phyloP scores from a whole-genome alignment of 1,139 yeast genomes.

The Suhomyces chickasaworum region DNA sequence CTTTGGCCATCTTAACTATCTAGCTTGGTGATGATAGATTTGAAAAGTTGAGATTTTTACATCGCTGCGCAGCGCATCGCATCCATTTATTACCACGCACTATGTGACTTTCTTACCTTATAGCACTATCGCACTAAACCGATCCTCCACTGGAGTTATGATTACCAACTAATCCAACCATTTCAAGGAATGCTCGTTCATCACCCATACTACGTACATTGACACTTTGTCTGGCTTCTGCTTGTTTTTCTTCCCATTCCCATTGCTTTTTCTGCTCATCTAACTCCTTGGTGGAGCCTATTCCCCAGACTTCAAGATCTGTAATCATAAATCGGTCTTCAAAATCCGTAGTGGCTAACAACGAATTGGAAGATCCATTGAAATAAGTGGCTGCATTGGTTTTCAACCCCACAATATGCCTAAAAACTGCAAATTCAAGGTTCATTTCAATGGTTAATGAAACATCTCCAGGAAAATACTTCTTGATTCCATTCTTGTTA shows the following conservation, averaged over 20 bases:
- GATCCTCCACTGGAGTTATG: constrained; percentile 66
- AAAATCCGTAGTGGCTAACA: constrained; percentile 38
- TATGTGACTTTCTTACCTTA: too few relatives aligned
- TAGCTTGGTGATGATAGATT: not conserved
- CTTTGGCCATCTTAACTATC: constrained; percentile 21
- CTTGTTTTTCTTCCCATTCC: constrained; percentile 93
- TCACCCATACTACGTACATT: constrained; percentile 70
- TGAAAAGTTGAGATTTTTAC: constrained; percentile 10
- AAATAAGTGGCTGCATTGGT: constrained; percentile 31
- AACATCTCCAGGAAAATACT: constrained; percentile 62
- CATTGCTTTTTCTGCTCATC: constrained; percentile 75
- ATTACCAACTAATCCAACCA: constrained; percentile 88
- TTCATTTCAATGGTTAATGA: constrained; percentile 77
- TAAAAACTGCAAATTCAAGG: constrained; percentile 77
- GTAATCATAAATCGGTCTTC: constrained; percentile 74
- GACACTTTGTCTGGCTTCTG: constrained; percentile 71
- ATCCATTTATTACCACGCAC: not conserved
- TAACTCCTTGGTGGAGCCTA: constrained; percentile 75
- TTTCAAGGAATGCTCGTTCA: constrained; percentile 81
- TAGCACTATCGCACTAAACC: constrained; percentile 20
- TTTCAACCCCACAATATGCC: constrained; percentile 53
- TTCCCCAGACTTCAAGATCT: constrained; percentile 89
- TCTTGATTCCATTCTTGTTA: constrained; percentile 44
- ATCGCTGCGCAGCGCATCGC: constrained; percentile 15
- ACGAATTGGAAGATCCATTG: constrained; percentile 26